Conservation (phyloP, 2,329 filamentous ascomycete species). For the Colletotrichum sp. region DNA sequence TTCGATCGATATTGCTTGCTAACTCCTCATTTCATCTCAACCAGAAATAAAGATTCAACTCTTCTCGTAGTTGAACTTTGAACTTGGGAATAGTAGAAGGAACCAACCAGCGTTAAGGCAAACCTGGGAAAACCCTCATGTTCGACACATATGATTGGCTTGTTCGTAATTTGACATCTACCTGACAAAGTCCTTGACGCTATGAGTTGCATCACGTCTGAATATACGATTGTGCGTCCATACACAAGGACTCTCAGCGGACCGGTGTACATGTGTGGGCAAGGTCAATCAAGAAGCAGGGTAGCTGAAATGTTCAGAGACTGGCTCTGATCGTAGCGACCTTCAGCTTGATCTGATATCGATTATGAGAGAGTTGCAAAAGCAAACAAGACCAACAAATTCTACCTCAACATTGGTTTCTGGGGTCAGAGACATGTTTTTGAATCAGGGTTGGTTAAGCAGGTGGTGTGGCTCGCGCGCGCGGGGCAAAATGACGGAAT, state of each 20-base stretch:
- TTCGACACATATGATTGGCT: neutral
- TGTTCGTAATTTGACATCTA: neutral
- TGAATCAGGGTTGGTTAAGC: neutral
- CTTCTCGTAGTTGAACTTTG: no score
- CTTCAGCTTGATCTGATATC: neutral
- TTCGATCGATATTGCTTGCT: no score
- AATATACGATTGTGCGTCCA: neutral
- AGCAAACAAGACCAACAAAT: neutral
- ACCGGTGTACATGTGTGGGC: neutral
- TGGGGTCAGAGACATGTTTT: neutral
- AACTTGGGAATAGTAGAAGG: no score
- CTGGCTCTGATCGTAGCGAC: neutral
- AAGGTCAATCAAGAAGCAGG: neutral
- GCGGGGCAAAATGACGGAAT: neutral
- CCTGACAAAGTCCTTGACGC: neutral
- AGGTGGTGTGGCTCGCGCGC: neutral
- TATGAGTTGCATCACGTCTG: neutral
- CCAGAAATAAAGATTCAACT: accelerated
- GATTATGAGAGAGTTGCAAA: neutral
- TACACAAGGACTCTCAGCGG: neutral
- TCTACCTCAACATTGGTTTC: neutral
- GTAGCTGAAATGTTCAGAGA: neutral
- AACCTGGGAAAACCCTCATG: no score
- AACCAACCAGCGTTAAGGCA: no score
- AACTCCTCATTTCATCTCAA: no score